These are phyloP conservation scores for Cercospora nicotianae DNA, from an alignment of 2,329 filamentous ascomycete genomes.

Conservation along the genomic window DNA sequence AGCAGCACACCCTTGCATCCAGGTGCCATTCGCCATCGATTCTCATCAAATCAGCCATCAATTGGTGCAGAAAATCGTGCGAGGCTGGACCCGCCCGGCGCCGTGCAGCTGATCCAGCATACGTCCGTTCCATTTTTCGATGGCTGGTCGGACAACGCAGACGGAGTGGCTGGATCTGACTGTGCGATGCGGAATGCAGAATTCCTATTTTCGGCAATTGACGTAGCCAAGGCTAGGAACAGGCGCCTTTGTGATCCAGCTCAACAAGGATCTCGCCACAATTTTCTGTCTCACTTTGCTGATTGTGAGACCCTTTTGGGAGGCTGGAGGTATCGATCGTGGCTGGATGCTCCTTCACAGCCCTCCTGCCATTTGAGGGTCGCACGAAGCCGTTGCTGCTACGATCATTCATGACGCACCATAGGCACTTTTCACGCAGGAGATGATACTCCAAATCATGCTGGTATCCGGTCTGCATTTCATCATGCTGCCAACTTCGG, in stretches of 20 bases:
- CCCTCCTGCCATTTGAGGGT: neutral
- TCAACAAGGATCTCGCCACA: constrained; percentile 14
- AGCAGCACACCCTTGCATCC: constrained; percentile 12
- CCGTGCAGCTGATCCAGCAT: constrained; percentile 1
- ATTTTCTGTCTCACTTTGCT: neutral
- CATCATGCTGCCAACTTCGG: neutral
- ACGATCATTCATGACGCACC: neutral
- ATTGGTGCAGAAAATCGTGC: neutral
- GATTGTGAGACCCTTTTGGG: neutral
- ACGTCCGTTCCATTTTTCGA: neutral
- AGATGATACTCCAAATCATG: neutral
- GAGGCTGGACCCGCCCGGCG: neutral
- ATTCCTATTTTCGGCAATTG: constrained; percentile 12
- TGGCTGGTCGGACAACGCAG: constrained; percentile 15
- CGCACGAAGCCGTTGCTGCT: neutral
- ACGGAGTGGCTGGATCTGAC: neutral
- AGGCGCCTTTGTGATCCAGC: constrained; percentile 10
- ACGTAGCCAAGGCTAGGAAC: constrained; percentile 8
- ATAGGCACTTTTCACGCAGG: neutral
- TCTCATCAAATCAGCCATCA: constrained; percentile 13
- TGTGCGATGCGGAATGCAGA: constrained; percentile 9
- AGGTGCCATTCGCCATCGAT: constrained; percentile 12
- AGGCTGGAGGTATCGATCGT: constrained; percentile 5
- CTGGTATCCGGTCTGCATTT: neutral
- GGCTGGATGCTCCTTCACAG: neutral